Conservation (phyloP, 495 filamentous ascomycete genomes). For the Penicillium coprophilum region DNA sequence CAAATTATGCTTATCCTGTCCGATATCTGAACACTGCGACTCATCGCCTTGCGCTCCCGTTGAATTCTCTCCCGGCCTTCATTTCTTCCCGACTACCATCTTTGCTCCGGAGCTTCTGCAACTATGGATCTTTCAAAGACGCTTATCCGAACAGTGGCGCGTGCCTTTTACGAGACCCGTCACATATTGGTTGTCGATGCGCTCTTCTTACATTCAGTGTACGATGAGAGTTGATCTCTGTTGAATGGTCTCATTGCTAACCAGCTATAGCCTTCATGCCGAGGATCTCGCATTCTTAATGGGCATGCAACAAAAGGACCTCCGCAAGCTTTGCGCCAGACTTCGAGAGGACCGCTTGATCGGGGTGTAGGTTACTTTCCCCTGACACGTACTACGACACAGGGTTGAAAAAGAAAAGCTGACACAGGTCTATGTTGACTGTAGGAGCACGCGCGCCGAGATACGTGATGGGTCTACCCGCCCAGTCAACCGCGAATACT, state of each 20-base stretch:
- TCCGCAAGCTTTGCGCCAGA: conserved; percentile 81
- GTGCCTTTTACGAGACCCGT: conserved; percentile 88
- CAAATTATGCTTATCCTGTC: conserved; percentile 14
- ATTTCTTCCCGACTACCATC: background rate
- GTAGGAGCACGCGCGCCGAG: conserved; percentile 75
- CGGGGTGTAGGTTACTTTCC: conserved; percentile 58
- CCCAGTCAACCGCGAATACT: conserved; percentile 83
- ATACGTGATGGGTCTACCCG: conserved; percentile 76
- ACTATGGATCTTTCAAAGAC: conserved; percentile 82
- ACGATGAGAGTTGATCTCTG: conserved; percentile 31
- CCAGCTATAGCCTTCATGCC: conserved; percentile 64
- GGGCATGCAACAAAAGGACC: conserved; percentile 81
- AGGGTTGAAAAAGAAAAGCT: conserved; percentile 2
- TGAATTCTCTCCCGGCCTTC: background rate
- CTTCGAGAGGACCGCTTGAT: conserved; percentile 85
- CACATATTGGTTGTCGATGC: conserved; percentile 91
- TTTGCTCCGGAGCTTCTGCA: conserved; percentile 1
- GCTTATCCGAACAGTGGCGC: conserved; percentile 82
- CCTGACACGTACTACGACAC: background rate
- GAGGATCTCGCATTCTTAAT: conserved; percentile 84
- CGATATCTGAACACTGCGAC: conserved; percentile 14
- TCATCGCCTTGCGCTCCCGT: conserved; percentile 16
- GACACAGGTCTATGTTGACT: conserved; percentile 12
- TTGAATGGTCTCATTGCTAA: conserved; percentile 12
- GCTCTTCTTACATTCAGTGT: conserved; percentile 86